These are phyloP conservation scores for Tylopilus felleus DNA, from an alignment of 768 basidiomycete species.

Conservation along the genomic window DNA sequence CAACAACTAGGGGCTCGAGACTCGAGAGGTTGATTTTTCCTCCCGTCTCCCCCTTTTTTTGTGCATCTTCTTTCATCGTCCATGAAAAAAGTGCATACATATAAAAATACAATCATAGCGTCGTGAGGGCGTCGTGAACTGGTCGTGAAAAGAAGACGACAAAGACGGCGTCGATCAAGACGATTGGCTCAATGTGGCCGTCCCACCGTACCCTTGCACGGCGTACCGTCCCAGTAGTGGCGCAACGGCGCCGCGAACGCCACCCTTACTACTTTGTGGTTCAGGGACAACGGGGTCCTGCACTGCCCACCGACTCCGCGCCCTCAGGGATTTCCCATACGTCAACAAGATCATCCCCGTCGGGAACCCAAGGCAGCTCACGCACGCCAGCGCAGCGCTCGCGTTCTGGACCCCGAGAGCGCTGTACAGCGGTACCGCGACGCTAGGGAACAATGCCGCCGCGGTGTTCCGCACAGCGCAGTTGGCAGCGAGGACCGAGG, in stretches of 20 bases:
- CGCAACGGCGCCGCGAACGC: not conserved
- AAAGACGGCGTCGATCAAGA: not conserved
- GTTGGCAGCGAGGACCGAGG: conserved; percentile 29
- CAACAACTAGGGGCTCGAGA: not conserved
- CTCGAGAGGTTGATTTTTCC: not conserved
- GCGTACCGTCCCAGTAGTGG: conserved; percentile 15
- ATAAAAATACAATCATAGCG: not conserved
- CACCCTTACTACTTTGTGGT: not conserved
- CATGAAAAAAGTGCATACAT: not conserved
- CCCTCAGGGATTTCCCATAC: conserved; percentile 22
- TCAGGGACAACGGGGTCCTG: conserved; percentile 11
- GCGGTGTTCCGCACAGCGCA: conserved; percentile 22
- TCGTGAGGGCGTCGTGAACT: not conserved
- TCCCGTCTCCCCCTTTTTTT: not conserved
- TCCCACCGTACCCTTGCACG: conserved; percentile 17
- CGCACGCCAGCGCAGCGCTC: conserved; percentile 16
- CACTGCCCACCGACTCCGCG: conserved; percentile 24
- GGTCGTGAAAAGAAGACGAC: not conserved
- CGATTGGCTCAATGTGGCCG: not conserved
- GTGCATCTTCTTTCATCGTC: not conserved
- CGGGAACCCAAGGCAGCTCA: conserved; percentile 27
- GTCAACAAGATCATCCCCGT: conserved; percentile 17
- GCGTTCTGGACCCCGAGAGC: conserved; percentile 17
- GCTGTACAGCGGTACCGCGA: conserved; percentile 25
- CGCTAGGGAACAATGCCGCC: conserved; percentile 22